Evolutionary conservation across 345 rosid species (phyloP).

Genomic region (Camelina neglecta): DNA sequence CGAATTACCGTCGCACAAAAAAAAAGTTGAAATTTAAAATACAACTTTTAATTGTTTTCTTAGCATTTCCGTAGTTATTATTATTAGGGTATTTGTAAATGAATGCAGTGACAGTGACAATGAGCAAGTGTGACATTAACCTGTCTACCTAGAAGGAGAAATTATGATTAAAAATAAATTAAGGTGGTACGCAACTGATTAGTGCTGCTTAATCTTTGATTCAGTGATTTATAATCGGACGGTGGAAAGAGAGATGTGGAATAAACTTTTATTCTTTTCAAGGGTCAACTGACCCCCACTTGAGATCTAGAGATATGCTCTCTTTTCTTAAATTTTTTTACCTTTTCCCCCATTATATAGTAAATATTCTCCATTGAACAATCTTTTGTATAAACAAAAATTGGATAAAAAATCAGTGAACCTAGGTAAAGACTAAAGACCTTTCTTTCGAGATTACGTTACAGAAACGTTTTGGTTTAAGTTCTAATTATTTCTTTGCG

Average conservation of each 20-base stretch:
- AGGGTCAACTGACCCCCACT: slow-evolving; percentile 41
- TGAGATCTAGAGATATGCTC: slow-evolving; percentile 29
- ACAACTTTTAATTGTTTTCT: not conserved
- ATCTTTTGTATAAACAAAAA: slow-evolving; percentile 2
- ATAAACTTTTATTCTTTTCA: slow-evolving; percentile 36
- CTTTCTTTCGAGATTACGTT: not conserved
- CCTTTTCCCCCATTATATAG: too few relatives aligned
- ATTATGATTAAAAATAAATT: slow-evolving; percentile 33
- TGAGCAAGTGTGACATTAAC: slow-evolving; percentile 19
- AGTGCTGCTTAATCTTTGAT: slow-evolving; percentile 37
- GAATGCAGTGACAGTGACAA: slow-evolving; percentile 4
- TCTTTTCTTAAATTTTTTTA: not conserved
- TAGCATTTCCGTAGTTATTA: slow-evolving; percentile 12
- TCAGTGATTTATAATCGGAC: slow-evolving; percentile 41
- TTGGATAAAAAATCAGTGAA: not conserved
- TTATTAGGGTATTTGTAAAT: not conserved
- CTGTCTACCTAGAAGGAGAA: slow-evolving; percentile 34
- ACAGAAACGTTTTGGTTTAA: not conserved
- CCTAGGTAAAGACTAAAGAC: not conserved
- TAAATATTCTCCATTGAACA: not conserved
- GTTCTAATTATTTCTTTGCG: not conserved
- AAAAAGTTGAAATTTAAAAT: not conserved
- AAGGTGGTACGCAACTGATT: slow-evolving; percentile 32
- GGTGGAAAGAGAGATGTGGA: slow-evolving; percentile 36
- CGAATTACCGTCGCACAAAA: not conserved